Base-by-base conservation (phyloP, 2,329 filamentous ascomycete genomes). In the Epichloe gansuensis region DNA sequence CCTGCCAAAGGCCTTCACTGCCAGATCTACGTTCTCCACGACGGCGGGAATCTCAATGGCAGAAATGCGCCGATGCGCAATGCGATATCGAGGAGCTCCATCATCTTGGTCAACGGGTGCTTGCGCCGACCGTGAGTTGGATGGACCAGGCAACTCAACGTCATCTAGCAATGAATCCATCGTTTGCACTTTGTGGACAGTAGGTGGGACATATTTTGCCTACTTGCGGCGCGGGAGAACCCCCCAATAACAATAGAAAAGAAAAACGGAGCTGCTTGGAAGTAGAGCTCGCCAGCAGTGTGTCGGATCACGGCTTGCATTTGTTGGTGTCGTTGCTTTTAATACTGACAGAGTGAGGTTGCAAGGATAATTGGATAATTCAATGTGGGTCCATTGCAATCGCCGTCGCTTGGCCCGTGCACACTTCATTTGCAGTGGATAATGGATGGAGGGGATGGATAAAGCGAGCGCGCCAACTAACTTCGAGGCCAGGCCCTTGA, bases 21-120 rank as follows among this genome's bases (percentile, higher is more conserved):
- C 65, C 17, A 71, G 65, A 44, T 73, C 70, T n/a, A 72, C 57
- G 49, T 72, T 67, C 56, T 71, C 61, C 35, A 73, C 70, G 11
- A 72, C 61, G 40, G 71, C 71, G 17, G 71, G 71, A 1, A 73
- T 61, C 55, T 73, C 71, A 17, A 73, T 70, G 6, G 71, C 71
- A 3, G 65, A 63, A 4, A 73, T 58, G 4, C 58, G 53, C 13
- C 69, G 63, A 5, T 58, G 56, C 9, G 68, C 64, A 7, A 73
- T 64, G 27, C 56, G 50, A 53, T 67, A 71, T 52, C 60, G 62
- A 4, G 68, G 67, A 13, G 68, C 68, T 35, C 54, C 53, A 12
- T 61, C 57, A 3, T 57, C 56, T 40, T 39, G 52, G 38, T 47
- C 45, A 7, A 12, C 2, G 5, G n/a, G 40, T 31, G 2, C n/a